Percentiles rank a stretch among this genome's conserved stretches.
Conservation (phyloP, 805 yeast genomes). For the Candida hungchunana region DNA sequence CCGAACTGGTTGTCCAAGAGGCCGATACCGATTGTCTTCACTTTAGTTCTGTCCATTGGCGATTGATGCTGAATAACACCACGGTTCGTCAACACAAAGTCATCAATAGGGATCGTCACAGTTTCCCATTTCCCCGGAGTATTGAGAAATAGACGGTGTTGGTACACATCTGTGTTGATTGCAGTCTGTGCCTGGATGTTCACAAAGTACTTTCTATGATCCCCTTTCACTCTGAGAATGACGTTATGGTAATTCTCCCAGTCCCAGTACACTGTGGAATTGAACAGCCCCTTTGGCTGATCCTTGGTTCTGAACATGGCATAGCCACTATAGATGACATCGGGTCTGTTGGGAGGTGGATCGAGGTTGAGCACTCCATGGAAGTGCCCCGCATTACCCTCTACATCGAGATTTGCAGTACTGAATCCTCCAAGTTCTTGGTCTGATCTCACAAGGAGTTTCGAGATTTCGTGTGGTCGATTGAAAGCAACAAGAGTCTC, state of each 20-base stretch:
- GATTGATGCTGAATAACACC: constrained; percentile 63
- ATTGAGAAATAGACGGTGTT: constrained; percentile 70
- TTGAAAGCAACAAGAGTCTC: constrained; percentile 56
- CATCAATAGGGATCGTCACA: constrained; percentile 69
- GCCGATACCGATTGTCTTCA: constrained; percentile 75
- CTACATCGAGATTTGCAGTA: constrained; percentile 49
- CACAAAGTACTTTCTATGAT: constrained; percentile 67
- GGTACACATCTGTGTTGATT: constrained; percentile 72
- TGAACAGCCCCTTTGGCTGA: constrained; percentile 37
- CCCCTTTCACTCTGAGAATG: constrained; percentile 69
- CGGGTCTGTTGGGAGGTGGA: constrained; percentile 61
- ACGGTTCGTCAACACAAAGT: constrained; percentile 78
- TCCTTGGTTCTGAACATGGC: constrained; percentile 83
- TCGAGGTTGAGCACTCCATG: constrained; percentile 67
- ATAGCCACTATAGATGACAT: constrained; percentile 60
- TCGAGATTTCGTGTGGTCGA: constrained; percentile 42
- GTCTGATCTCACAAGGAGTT: constrained; percentile 62
- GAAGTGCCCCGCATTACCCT: constrained; percentile 51
- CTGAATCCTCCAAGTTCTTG: constrained; percentile 77
- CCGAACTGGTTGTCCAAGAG: constrained; percentile 75
- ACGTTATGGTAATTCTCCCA: constrained; percentile 60
- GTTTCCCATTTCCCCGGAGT: constrained; percentile 81
- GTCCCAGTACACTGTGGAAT: constrained; percentile 56
- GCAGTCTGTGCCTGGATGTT: constrained; percentile 82
- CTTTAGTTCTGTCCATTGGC: constrained; percentile 55